Evolutionary conservation across 352 stramenopile genomes (phyloP).

Genomic region (Blastocystis sp.): DNA sequence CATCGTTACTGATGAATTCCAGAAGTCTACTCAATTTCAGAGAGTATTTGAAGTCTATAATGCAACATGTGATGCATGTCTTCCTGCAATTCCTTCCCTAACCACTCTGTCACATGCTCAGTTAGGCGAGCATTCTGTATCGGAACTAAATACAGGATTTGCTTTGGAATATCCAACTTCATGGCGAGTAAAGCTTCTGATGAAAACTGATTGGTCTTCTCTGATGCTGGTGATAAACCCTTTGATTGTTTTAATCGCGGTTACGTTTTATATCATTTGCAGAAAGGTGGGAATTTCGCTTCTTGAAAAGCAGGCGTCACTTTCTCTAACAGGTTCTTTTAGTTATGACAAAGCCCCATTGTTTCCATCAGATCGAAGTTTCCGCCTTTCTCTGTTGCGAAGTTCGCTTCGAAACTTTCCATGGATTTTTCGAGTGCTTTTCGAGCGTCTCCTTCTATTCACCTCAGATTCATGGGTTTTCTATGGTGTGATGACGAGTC

Average conservation of each 20-base stretch:
- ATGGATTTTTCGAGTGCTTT: background rate
- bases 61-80: background rate
- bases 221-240: constrained; percentile 12
- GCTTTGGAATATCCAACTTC: constrained; percentile 19
- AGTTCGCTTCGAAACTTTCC: background rate
- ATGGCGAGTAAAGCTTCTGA: background rate
- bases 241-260: background rate
- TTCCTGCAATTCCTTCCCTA: background rate
- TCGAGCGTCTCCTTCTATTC: background rate
- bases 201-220: constrained; percentile 38
- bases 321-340: background rate
- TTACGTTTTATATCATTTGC: background rate
- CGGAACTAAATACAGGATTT: background rate
- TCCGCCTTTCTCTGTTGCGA: background rate
- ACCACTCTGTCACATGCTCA: background rate
- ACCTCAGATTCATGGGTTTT: background rate
- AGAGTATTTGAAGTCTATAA: background rate
- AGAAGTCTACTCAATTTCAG: background rate
- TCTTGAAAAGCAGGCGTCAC: background rate
- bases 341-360: background rate
- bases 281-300: background rate
- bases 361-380: background rate
- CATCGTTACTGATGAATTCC: background rate
- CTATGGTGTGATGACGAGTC: background rate
- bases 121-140: background rate